phyloP scores from a whole-genome alignment of 208 protist genomes.

The Strigomonas culicis region DNA sequence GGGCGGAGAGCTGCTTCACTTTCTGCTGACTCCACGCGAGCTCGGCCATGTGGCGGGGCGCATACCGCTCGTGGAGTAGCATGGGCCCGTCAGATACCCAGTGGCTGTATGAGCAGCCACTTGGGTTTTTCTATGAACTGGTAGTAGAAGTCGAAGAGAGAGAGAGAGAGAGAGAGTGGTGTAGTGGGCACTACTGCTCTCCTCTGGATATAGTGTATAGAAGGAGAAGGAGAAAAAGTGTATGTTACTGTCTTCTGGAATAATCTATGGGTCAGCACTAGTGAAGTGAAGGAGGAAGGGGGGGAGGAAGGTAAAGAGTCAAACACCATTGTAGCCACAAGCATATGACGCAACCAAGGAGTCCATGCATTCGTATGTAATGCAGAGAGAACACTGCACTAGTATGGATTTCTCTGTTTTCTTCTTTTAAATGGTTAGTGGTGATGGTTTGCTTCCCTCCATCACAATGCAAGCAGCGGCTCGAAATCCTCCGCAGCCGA shows the following conservation, averaged over 20 bases:
- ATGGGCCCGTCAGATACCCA: background rate
- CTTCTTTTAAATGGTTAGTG: too few relatives aligned
- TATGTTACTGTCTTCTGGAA: too few relatives aligned
- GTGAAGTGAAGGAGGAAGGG: background rate
- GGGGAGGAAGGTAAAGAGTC: background rate
- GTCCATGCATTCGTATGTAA: too few relatives aligned
- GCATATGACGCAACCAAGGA: background rate
- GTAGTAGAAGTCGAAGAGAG: too few relatives aligned
- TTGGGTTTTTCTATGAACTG: background rate
- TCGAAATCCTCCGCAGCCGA: background rate
- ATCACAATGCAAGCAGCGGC: constrained; percentile 5
- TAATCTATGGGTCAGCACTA: too few relatives aligned
- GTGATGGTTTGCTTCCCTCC: background rate
- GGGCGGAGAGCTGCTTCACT: constrained; percentile 27
- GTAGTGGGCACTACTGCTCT: background rate
- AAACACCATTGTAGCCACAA: background rate
- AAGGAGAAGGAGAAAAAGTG: background rate
- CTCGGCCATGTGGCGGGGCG: constrained; percentile 32
- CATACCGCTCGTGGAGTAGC: constrained; percentile 71
- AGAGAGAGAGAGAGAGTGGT: constrained; percentile 2
- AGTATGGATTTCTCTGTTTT: background rate
- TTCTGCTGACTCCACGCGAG: constrained; percentile 80
- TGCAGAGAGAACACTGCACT: too few relatives aligned
- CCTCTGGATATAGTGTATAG: background rate
- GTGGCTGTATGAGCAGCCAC: background rate